Percentiles rank a stretch among this genome's conserved stretches.
Evolutionary conservation across 1,139 yeast species (phyloP).

Genomic region (Geotrichum restrictum): DNA sequence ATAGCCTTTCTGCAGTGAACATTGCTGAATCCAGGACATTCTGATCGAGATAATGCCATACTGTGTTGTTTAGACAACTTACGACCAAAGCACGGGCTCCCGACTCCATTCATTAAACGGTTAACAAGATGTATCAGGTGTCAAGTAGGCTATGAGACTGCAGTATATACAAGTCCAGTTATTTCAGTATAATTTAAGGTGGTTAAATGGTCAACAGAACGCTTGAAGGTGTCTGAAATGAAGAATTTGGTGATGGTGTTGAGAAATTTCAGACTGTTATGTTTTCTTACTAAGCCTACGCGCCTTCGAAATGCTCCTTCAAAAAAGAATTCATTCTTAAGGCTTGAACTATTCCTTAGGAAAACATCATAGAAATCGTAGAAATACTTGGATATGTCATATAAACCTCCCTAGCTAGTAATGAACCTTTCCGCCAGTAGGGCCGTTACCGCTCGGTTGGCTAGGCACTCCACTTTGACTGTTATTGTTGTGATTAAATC

Average conservation of each 20-base stretch:
- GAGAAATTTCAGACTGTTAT: neutral
- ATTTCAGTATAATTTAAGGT: too few relatives aligned
- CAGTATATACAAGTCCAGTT: too few relatives aligned
- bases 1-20: slow-evolving; percentile 71
- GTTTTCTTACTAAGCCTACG: too few relatives aligned
- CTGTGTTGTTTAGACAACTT: slow-evolving; percentile 29
- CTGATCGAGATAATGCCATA: slow-evolving; percentile 68
- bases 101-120: slow-evolving; percentile 14
- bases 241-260: slow-evolving; percentile 1
- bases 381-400: too few relatives aligned
- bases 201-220: too few relatives aligned
- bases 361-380: too few relatives aligned
- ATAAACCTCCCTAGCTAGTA: neutral
- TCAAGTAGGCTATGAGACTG: too few relatives aligned
- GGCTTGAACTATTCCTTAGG: too few relatives aligned
- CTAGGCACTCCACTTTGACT: slow-evolving; percentile 20
- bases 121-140: neutral
- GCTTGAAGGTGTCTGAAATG: too few relatives aligned
- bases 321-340: too few relatives aligned
- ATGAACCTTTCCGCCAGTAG: neutral
- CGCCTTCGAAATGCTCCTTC: too few relatives aligned
- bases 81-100: slow-evolving; percentile 12
- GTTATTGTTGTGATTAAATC: slow-evolving; percentile 11
- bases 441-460: slow-evolving; percentile 1
- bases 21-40: slow-evolving; percentile 70